Conservation (phyloP, 2,329 filamentous ascomycete genomes). For the Penicillium polonicum region DNA sequence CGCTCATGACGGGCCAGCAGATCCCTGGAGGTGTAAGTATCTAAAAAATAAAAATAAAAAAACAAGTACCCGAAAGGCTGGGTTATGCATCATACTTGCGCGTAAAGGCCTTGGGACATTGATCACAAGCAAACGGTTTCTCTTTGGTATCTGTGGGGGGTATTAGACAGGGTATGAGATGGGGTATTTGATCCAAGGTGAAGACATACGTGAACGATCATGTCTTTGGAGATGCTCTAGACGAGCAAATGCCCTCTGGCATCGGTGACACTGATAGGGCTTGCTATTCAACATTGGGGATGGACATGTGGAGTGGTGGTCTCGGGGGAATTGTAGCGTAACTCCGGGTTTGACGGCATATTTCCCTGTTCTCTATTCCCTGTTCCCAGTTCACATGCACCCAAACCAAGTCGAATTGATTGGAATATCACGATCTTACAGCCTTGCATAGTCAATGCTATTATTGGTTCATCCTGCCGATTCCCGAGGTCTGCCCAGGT, state of each 20-base stretch:
- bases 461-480: neutral
- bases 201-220: slow-evolving; percentile 34
- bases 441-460: neutral
- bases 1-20: slow-evolving; percentile 35
- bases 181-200: neutral
- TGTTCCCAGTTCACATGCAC: neutral
- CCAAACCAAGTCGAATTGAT: neutral
- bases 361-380: neutral
- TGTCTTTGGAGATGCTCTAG: slow-evolving; percentile 39
- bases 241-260: slow-evolving; percentile 32
- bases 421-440: neutral
- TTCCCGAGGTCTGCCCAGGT: neutral
- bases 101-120: slow-evolving; percentile 37
- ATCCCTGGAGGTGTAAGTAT: slow-evolving; percentile 26
- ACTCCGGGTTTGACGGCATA: neutral
- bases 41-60: no score
- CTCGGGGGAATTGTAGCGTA: neutral
- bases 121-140: slow-evolving; percentile 32
- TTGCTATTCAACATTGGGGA: slow-evolving; percentile 17
- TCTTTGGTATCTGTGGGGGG: slow-evolving; percentile 34
- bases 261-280: slow-evolving; percentile 33
- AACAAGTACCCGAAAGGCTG: no score
- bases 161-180: slow-evolving; percentile 15
- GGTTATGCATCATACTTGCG: slow-evolving; percentile 28
- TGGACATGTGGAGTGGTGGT: neutral